Conservation (phyloP, 129 eudicot genomes). For the Kitagawia praeruptora region DNA sequence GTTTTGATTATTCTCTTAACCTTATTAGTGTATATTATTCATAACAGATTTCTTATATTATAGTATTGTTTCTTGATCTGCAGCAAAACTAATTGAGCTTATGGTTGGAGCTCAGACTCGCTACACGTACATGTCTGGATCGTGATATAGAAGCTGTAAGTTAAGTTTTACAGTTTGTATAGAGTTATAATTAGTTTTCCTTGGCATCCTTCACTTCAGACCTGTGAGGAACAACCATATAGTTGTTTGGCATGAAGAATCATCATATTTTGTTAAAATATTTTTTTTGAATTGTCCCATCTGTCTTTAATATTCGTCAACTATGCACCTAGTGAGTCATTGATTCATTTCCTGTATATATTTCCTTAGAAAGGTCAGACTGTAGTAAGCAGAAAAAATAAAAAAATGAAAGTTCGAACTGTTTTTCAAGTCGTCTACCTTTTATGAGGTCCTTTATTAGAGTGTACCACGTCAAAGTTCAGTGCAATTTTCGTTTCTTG, state of each 20-base stretch:
- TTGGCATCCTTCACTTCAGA: neutral
- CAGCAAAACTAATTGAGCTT: constrained; percentile 85
- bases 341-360: neutral
- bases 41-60: neutral
- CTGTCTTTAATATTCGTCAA: neutral
- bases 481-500: neutral
- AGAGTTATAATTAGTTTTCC: neutral
- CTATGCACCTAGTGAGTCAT: neutral
- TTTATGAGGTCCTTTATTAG: neutral
- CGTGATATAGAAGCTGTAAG: constrained; percentile 30
- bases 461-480: neutral
- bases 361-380: neutral
- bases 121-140: constrained; percentile 94
- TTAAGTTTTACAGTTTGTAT: neutral
- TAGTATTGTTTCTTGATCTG: constrained; percentile 17
- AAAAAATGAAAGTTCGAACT: neutral
- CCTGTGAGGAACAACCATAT: neutral
- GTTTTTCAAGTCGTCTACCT: neutral
- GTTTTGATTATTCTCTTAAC: neutral
- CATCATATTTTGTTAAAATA: neutral
- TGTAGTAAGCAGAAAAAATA: neutral
- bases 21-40: neutral
- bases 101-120: constrained; percentile 92
- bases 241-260: neutral
- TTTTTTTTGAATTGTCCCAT: neutral